Evolutionary conservation across 768 basidiomycete species (phyloP), one percentile per base, ranked within the genome.

Genomic region (Calvatia gigantea): DNA sequence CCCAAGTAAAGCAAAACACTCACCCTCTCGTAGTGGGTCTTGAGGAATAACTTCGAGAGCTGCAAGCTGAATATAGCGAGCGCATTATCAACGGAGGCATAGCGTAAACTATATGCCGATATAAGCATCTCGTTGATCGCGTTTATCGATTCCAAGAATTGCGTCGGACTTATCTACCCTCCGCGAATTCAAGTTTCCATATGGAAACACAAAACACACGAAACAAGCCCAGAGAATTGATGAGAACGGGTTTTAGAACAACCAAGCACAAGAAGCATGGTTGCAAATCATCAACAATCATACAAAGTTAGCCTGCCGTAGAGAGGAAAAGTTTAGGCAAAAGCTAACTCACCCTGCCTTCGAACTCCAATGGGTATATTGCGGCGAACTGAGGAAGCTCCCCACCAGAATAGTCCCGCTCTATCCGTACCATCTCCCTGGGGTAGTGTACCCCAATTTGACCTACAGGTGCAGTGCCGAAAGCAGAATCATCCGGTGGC

Each of bases 371-470:
- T 1, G 93, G 94, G 70, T 89, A 99, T 60, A 87, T 83, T 0
- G 92, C 81, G 31, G 91, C 80, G 69, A 99, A 97, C 71, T 98
- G 96, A 28, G 86, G 81, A 6, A 95, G 75, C 67, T 98, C 96
- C 2, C 96, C 97, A 0, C 86, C 86, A 12, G 76, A 82, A 68
- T 97, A 99, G 69, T 99, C 97, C 51, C 97, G 75, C 69, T 98
- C 96, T 38, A 99, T 75, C 42, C 96, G 79, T 49, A 99, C 74
- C 56, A 99, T 83, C 73, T 98, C 96, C 51, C 95, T 84, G 14
- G 96, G 95, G 62, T 91, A 86, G 66, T 97, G 91, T 21, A 87
- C 71, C 2, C 94, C 95, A 55, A 98, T 88, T 49, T 87, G 85
- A 1, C 96, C 96, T 5, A 87, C 72, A 7, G 92, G 92, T 1